A percentile compares a stretch with the other conserved stretches of the same genome.
phyloP scores from a whole-genome alignment of 2,329 filamentous ascomycete species.

The Diaporthe humulicola region DNA sequence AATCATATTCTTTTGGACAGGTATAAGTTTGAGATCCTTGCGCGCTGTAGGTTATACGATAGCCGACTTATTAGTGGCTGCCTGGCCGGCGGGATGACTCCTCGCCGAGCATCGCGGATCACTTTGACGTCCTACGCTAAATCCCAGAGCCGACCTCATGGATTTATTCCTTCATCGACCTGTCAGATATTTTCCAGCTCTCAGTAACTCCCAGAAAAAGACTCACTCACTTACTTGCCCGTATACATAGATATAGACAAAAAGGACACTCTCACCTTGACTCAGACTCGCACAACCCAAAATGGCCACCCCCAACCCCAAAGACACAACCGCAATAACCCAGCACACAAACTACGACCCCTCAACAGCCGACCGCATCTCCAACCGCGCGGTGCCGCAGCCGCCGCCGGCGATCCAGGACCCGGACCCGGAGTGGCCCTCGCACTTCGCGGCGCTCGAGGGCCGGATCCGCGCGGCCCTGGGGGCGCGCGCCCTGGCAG shows the following conservation, averaged over 20 bases:
- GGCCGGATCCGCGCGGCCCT: constrained; percentile 24
- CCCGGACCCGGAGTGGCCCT: background rate
- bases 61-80: background rate
- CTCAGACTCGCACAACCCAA: background rate
- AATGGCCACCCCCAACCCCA: background rate
- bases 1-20: too few species aligned
- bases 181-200: background rate
- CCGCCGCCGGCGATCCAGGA: background rate
- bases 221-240: background rate
- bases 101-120: constrained; percentile 4
- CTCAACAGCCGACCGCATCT: background rate
- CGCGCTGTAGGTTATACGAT: background rate
- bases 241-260: background rate
- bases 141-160: background rate
- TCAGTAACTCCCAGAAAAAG: background rate
- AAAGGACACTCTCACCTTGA: background rate
- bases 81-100: background rate
- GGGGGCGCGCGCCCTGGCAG: background rate
- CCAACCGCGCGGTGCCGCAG: background rate
- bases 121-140: background rate
- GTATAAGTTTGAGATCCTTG: too few species aligned
- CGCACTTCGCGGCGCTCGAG: background rate
- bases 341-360: background rate
- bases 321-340: background rate
- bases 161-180: background rate